Base-by-base conservation (phyloP, 2,329 filamentous ascomycete genomes). In the Didymosphaeria variabile region DNA sequence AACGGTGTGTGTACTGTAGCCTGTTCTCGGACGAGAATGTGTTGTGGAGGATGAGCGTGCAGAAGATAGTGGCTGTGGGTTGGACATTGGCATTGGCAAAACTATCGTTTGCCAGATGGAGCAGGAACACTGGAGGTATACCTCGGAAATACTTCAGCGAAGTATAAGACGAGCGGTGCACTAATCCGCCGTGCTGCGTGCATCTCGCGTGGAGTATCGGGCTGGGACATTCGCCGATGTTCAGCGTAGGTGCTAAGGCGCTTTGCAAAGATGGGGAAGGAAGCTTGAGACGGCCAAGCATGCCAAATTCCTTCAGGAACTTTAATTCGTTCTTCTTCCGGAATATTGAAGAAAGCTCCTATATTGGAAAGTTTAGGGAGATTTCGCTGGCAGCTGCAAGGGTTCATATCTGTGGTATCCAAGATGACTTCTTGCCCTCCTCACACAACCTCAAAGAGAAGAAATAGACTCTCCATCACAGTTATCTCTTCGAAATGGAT, bases 211-310 rank as follows among this genome's bases (percentile, higher is more conserved):
- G 23, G 23, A 31, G 23, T n/a, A 29, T 29, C 10, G 45, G 45
- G 42, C 42, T 45, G 13, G 19, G 9, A 3, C n/a, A 34, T 45
- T 49, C 38, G 49, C 70, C 69, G 51, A 72, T 73, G 15, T 69
- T 72, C 45, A 47, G 45, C 45, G 45, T 47, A 29, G 23, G 17
- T 29, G 45, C 42, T 21, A 45, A 10, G 45, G 21, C 45, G 45
- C 13, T 17, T 9, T 21, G 45, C 23, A 17, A 4, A 47, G 45
- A 47, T 17, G 15, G 15, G 45, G 17, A 7, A 29, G 26, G 45
- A 31, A 5, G 45, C 45, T 31, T 31, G 45, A 31, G 7, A 47
- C 1, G 7, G 9, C 38, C 9, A 8, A 7, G 15, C 26, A 29
- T 29, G 6, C 26, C 26, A 29, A 29, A 6, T 29, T 29, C 26